Evolutionary conservation across 176 grass and related monocot genomes (phyloP), one percentile per base, ranked within the genome.

Genomic region (Canna indica): DNA sequence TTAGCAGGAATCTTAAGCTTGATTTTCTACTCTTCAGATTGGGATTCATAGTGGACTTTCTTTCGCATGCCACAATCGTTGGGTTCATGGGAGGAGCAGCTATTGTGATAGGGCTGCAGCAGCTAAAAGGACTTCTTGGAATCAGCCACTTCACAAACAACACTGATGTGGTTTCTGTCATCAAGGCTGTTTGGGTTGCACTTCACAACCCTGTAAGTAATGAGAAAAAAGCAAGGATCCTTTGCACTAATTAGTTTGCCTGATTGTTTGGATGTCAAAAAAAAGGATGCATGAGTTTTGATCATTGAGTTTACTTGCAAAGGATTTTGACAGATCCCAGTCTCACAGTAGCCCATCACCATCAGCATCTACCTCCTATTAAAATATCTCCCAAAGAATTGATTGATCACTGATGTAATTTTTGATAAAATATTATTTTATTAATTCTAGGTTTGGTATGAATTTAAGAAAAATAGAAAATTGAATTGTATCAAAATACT

Each of bases 71-170:
- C 7, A 84, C 93, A 48, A 90, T 92, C 31, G 88, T 97, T 1
- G 93, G 93, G 52, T 97, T 97, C 84, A 97, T 97, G 93, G 88
- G 22, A 5, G 93, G 88, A 25, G 88, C 88, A 18, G 93, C 93
- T 24, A 90, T 97, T 15, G 88, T 97, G 5, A 97, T 97, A 38
- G 93, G 88, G 1, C 17, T 97, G 72, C 93, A 97, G 75, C 93
- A 97, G 86, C 80, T 92, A 31, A 97, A 97, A 85, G 93, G 93
- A 0, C 75, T 97, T 12, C 86, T 97, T 28, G 93, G 93, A 0
- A 81, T 97, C 31, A 77, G 32, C 68, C 86, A 76, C 69, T 97
- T 97, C 80, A 92, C 93, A 59, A 87, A 90, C 84, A 92, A 67
- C 67, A 97, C 93, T 5, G 88, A 97, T 54, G 38, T 97, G 20